Conservation (phyloP, 345 rosid species). For the Mangifera indica region DNA sequence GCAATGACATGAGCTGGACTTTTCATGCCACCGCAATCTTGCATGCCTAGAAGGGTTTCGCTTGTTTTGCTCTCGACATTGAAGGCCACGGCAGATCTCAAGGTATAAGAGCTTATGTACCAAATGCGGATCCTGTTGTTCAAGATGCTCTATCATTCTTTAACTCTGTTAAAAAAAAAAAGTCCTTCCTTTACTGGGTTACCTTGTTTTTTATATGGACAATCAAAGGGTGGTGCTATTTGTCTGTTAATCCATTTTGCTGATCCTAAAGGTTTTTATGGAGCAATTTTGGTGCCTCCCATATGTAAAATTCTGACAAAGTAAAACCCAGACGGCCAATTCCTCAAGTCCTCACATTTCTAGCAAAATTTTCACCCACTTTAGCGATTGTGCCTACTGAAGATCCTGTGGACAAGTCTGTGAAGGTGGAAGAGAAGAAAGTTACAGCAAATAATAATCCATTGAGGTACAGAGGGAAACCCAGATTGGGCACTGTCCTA, state of each 20-base stretch:
- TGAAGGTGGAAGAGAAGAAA: constrained; percentile 65
- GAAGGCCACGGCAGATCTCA: constrained; percentile 82
- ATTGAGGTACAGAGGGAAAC: constrained; percentile 66
- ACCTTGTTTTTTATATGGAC: constrained; percentile 68
- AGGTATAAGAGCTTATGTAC: constrained; percentile 64
- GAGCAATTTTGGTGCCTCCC: constrained; percentile 75
- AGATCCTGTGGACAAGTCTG: constrained; percentile 54
- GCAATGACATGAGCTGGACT: constrained; percentile 82
- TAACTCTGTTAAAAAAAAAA: constrained; percentile 43
- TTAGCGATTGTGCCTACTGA: constrained; percentile 71
- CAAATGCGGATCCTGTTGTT: constrained; percentile 64
- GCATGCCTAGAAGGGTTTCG: constrained; percentile 73
- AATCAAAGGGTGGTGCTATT: constrained; percentile 87
- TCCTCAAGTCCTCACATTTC: constrained; percentile 45
- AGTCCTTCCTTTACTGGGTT: constrained; percentile 33
- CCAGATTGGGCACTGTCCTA: constrained; percentile 73
- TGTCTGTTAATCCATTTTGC: constrained; percentile 59
- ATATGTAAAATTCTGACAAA: constrained; percentile 84
- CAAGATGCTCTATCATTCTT: constrained; percentile 58
- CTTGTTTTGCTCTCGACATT: constrained; percentile 74
- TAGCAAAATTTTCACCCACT: constrained; percentile 72
- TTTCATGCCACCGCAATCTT: constrained; percentile 69
- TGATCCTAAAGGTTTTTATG: constrained; percentile 51
- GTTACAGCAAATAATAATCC: constrained; percentile 58
- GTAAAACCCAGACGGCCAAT: constrained; percentile 79